Conservation (phyloP, 768 basidiomycete species). For the Neoboletus magnificus region DNA sequence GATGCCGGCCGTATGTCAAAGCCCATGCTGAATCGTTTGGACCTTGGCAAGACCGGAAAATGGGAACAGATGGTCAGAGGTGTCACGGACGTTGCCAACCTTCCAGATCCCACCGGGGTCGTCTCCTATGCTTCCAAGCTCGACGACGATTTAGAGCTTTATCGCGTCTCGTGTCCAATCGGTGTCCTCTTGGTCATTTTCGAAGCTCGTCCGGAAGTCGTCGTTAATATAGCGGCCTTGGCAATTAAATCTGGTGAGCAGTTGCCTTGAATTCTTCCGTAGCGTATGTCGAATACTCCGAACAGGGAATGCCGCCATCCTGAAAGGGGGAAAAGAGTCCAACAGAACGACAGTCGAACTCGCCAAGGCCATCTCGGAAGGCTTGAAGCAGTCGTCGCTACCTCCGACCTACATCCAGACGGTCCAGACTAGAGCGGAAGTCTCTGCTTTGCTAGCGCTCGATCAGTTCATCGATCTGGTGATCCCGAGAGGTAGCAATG, state of each 20-base stretch:
- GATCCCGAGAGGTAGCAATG: conserved; percentile 93
- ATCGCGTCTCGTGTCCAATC: conserved; percentile 94
- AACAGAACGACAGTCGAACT: conserved; percentile 73
- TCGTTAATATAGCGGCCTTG: conserved; percentile 93
- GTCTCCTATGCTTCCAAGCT: conserved; percentile 89
- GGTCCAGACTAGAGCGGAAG: conserved; percentile 88
- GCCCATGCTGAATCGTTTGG: conserved; percentile 82
- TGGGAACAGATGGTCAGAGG: conserved; percentile 95
- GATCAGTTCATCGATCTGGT: conserved; percentile 96
- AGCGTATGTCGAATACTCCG: neutral
- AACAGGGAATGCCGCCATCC: conserved; percentile 90
- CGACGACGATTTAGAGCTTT: conserved; percentile 83
- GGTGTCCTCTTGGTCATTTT: conserved; percentile 96
- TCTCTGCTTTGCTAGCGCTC: conserved; percentile 78
- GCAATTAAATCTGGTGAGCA: conserved; percentile 91
- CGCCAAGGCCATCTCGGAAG: conserved; percentile 73
- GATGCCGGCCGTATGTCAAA: conserved; percentile 80
- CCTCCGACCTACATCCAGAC: conserved; percentile 85
- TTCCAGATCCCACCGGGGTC: conserved; percentile 83
- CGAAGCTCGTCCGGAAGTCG: conserved; percentile 95
- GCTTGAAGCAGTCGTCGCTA: conserved; percentile 68
- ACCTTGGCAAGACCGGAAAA: conserved; percentile 76
- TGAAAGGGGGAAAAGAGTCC: conserved; percentile 98
- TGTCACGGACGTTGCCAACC: conserved; percentile 76
- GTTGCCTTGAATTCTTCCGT: neutral